Evolutionary conservation across 2,329 filamentous ascomycete species (phyloP).

Genomic region (Xylaria sp.): DNA sequence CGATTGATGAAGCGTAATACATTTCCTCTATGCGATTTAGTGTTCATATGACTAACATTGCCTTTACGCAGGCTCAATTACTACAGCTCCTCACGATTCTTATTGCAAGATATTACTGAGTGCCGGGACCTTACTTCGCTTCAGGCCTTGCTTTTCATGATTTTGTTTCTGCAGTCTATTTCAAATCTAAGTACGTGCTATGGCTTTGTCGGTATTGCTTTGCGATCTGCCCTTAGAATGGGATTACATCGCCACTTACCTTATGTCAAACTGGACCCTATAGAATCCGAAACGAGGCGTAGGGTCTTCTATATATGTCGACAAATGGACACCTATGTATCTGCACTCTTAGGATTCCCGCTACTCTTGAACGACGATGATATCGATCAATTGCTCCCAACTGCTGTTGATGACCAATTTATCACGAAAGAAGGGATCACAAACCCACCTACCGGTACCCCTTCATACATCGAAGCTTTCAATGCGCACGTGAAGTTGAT

Average conservation of each 20-base stretch:
- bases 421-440: conserved; percentile 69
- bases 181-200: conserved; percentile 84
- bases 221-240: conserved; percentile 79
- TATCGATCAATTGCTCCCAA: conserved; percentile 73
- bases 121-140: conserved; percentile 80
- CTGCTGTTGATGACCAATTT: conserved; percentile 74
- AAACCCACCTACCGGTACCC: conserved; percentile 64
- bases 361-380: conserved; percentile 72
- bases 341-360: conserved; percentile 73
- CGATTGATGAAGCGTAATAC: conserved; percentile 66
- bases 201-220: conserved; percentile 80
- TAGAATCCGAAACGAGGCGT: conserved; percentile 72
- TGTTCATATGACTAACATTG: conserved; percentile 41
- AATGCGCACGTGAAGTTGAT: conserved; percentile 74
- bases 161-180: conserved; percentile 82
- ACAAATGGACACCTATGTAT: conserved; percentile 78
- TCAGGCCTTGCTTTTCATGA: conserved; percentile 82
- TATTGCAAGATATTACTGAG: conserved; percentile 73
- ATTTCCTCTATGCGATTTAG: not conserved
- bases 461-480: conserved; percentile 71
- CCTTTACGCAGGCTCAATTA: conserved; percentile 72
- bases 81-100: conserved; percentile 73
- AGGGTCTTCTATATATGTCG: conserved; percentile 75
- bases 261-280: conserved; percentile 69
- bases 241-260: conserved; percentile 80